Conservation (phyloP, 352 stramenopile genomes). For the Phytophthora lateralis region DNA sequence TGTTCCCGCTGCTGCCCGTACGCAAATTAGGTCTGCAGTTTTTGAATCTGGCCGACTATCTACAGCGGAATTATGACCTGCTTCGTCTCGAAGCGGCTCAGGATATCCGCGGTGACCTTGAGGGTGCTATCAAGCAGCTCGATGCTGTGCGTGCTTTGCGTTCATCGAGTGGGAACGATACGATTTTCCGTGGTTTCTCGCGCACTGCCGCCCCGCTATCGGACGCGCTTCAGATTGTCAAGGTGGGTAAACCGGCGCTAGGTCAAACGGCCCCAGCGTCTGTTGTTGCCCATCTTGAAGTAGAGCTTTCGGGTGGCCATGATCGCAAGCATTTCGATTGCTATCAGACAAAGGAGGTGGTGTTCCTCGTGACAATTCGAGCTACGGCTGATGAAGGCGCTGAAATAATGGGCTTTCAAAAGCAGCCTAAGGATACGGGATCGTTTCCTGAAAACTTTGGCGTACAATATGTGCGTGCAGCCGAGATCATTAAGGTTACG, state of each 20-base stretch:
- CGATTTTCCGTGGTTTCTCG: conserved; percentile 66
- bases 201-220: conserved; percentile 45
- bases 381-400: conserved; percentile 66
- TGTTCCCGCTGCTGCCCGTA: conserved; percentile 79
- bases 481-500: conserved; percentile 79
- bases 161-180: conserved; percentile 48
- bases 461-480: conserved; percentile 77
- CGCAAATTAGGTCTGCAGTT: conserved; percentile 97
- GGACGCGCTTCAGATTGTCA: conserved; percentile 61
- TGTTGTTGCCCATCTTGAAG: conserved; percentile 86
- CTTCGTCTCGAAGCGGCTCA: conserved; percentile 90
- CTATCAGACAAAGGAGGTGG: conserved; percentile 92
- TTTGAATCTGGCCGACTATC: conserved; percentile 94
- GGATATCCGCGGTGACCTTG: conserved; percentile 85
- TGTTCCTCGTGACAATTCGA: conserved; percentile 93
- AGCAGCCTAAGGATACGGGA: conserved; percentile 30
- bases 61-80: conserved; percentile 93
- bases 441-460: conserved; percentile 90
- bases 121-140: conserved; percentile 84
- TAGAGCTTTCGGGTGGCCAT: conserved; percentile 81
- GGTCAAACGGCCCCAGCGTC: conserved; percentile 84
- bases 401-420: conserved; percentile 64
- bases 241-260: conserved; percentile 90
- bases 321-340: conserved; percentile 83
- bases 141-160: conserved; percentile 52